phyloP scores from a whole-genome alignment of 345 rosid genomes.

The Syzygium grande region DNA sequence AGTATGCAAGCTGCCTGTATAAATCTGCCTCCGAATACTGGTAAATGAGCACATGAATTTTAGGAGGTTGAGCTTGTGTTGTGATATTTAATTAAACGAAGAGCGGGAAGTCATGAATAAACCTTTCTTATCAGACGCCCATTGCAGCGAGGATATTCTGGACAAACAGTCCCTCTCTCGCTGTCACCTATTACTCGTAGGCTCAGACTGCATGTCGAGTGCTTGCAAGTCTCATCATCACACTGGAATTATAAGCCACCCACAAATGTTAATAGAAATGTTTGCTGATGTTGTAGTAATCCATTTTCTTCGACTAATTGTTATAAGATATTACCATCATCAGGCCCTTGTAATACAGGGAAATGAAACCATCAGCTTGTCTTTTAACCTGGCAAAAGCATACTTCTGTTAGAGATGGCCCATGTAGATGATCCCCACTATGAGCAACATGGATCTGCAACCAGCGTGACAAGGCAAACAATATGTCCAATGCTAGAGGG shows the following conservation, averaged over 20 bases:
- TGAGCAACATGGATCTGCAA: not conserved
- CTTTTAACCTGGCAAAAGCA: constrained; percentile 63
- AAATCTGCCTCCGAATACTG: constrained; percentile 91
- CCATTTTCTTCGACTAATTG: not conserved
- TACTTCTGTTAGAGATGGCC: not conserved
- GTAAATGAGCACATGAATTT: not conserved
- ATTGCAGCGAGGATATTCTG: constrained; percentile 83
- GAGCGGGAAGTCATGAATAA: not conserved
- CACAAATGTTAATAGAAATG: not conserved
- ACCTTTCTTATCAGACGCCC: constrained; percentile 85
- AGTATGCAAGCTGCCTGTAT: constrained; percentile 84
- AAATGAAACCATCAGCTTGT: constrained; percentile 67
- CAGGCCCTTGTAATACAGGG: constrained; percentile 72
- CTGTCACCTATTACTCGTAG: constrained; percentile 66
- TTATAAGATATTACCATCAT: constrained; percentile 59
- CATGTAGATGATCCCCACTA: not conserved
- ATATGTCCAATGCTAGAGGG: not conserved
- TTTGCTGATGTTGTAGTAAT: not conserved
- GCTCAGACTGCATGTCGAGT: constrained; percentile 59
- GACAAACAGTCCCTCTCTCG: constrained; percentile 96
- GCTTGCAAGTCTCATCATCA: constrained; percentile 92
- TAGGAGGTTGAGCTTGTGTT: not conserved
- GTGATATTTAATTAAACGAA: not conserved
- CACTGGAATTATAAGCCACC: constrained; percentile 39
- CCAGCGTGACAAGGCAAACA: not conserved